Base-by-base conservation (phyloP, 306 rosid genomes). In the Nissolia schottii region DNA sequence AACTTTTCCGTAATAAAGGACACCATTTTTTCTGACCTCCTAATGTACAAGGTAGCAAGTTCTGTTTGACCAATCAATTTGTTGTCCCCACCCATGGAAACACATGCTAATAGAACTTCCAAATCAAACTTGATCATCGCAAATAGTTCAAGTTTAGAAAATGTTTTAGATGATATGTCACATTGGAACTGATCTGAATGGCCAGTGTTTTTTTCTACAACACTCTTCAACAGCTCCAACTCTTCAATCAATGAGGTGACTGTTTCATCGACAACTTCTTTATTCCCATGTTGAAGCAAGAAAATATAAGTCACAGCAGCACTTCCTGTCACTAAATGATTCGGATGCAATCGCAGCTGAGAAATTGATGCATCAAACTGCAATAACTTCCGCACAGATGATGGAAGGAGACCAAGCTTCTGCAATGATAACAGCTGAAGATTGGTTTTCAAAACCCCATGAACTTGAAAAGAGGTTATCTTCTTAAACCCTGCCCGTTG, bases 401-500 rank as follows among this genome's bases (percentile, higher is more conserved):
- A 73, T 25, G 96, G 81, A 20, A 85, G 82, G 27, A 93, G 92
- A 38, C 98, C 98, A 73, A 77, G 74, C 82, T 93, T 93, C 82
- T 93, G 97, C 80, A 93, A 75, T 0, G 98, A 93, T 61, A 93
- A 59, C 48, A 93, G 79, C 62, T 93, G 98, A 48, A 93, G 97
- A 82, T 93, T 93, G 38, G 98, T 93, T 87, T 90, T 90, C 77
- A 93, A 63, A 70, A 93, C 92, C 70, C 97, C 98, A 34, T 93
- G 97, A 85, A 90, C 90, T 75, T 93, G 93, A 60, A 84, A 84
- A 51, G 90, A 82, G 20, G 76, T 80, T 71, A 90, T 78, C 74
- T 79, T 93, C 80, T 80, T 85, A 54, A 73, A 77, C 50, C 86
- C 89, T 46, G 70, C 49, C 37, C 71, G 23, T 16, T 57, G 85